Conservation (phyloP, 164 flowering plant genomes). For the Litsea cubeba region DNA sequence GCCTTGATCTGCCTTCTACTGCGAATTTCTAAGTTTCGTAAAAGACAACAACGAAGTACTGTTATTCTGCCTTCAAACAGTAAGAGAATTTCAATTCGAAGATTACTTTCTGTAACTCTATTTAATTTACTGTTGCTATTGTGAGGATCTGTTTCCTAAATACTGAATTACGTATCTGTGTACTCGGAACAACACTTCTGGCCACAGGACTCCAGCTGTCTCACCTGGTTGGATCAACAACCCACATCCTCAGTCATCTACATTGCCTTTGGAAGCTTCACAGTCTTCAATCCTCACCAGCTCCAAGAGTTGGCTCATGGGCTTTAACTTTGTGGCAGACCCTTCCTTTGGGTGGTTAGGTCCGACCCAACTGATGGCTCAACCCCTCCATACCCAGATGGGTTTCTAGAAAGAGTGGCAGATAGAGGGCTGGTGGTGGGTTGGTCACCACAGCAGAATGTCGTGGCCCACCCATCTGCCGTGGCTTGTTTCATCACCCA, state of each 20-base stretch:
- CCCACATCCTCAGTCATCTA: neutral
- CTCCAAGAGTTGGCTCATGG: neutral
- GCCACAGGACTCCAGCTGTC: slow-evolving; percentile 6
- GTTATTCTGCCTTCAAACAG: too few relatives aligned
- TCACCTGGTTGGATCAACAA: slow-evolving; percentile 3
- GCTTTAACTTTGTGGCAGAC: neutral
- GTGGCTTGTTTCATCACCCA: slow-evolving; percentile 18
- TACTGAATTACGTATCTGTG: too few relatives aligned
- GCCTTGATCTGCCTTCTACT: too few relatives aligned
- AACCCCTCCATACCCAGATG: slow-evolving; percentile 1
- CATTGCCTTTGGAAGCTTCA: neutral
- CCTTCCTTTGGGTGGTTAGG: neutral
- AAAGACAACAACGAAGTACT: too few relatives aligned
- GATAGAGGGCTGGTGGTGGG: neutral
- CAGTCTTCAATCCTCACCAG: neutral
- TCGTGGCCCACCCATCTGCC: slow-evolving; percentile 20
- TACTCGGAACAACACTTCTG: too few relatives aligned
- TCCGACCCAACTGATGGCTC: slow-evolving; percentile 1
- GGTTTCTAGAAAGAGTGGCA: slow-evolving; percentile 3
- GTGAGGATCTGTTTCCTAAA: too few relatives aligned
- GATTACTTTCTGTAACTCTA: too few relatives aligned
- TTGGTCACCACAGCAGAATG: slow-evolving; percentile 21
- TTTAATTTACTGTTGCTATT: too few relatives aligned
- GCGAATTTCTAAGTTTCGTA: too few relatives aligned
- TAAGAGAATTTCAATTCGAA: too few relatives aligned